Conservation (phyloP, 2,329 filamentous ascomycete species). For the Laburnicola sp. region DNA sequence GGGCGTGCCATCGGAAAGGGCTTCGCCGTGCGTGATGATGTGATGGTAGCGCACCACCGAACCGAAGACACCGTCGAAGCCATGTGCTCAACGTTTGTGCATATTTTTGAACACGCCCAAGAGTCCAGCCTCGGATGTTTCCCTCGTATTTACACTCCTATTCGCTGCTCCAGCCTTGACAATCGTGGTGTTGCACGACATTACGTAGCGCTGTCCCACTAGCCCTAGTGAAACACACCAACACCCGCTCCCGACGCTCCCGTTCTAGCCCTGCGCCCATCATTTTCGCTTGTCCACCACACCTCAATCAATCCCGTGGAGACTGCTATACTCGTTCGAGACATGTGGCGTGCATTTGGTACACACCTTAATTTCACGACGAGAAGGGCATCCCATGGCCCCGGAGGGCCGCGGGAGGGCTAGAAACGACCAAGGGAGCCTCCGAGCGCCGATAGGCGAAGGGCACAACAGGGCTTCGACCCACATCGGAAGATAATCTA, state of each 20-base stretch:
- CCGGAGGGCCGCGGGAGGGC: neutral
- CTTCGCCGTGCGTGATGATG: no score
- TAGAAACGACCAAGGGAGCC: neutral
- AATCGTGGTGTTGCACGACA: neutral
- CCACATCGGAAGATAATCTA: no score
- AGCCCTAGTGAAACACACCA: constrained; percentile 2
- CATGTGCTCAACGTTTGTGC: neutral
- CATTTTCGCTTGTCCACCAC: neutral
- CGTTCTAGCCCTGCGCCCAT: neutral
- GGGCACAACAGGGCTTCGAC: neutral
- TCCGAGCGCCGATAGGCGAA: neutral
- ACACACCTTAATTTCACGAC: neutral
- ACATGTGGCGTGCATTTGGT: neutral
- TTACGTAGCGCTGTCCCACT: neutral
- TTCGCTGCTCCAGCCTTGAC: neutral
- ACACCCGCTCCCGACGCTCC: neutral
- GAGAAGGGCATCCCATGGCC: neutral
- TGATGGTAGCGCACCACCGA: no score
- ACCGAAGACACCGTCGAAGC: neutral
- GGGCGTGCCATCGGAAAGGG: no score
- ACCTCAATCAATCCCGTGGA: no score
- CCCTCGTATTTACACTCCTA: neutral
- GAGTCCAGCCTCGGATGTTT: constrained; percentile 5
- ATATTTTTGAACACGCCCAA: neutral
- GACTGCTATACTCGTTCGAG: no score